Evolutionary conservation across 306 rosid genomes (phyloP), one percentile per base, ranked within the genome.

Genomic region (Pueraria montana): DNA sequence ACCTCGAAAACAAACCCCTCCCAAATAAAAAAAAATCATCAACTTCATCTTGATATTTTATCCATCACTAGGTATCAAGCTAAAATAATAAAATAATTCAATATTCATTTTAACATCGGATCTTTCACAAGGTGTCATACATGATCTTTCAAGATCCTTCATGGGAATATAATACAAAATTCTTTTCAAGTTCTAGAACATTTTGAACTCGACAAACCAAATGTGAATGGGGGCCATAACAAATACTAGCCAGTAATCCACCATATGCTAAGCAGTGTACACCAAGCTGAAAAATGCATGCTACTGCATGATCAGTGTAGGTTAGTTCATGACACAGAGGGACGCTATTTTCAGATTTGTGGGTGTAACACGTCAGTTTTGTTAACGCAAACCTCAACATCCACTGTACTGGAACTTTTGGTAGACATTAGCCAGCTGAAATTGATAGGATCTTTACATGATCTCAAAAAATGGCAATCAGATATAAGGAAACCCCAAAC

Each of bases 231-330:
- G 72, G 75, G 18, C 94, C 93, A 89, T 87, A 90, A 83, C 93
- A 91, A 72, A 89, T 84, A 66, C 76, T 74, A 46, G 87, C 89
- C 72, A 90, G 83, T 71, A 86, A 87, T 73, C 91, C 91, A 61
- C 98, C 98, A 86, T 89, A 91, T 1, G 72, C 63, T 77, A 89
- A 81, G 87, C 93, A 94, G 67, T 94, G 94, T 20, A 82, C 62
- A n/a, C 92, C 91, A 18, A 90, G 91, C 79, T 86, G 85, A 72
- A 86, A 61, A 45, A 87, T 76, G 20, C 56, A 45, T 68, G 34
- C 42, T 65, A 87, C 74, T 74, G 49, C 86, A 46, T 79, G 56
- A 52, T 78, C 65, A 32, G 24, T 45, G 79, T 18, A 45, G 46
- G 52, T 77, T 23, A 53, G 84, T 20, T 76, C 84, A 67, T 72